Evolutionary conservation across 352 stramenopile genomes (phyloP).

Genomic region (Phytophthora nicotianae): DNA sequence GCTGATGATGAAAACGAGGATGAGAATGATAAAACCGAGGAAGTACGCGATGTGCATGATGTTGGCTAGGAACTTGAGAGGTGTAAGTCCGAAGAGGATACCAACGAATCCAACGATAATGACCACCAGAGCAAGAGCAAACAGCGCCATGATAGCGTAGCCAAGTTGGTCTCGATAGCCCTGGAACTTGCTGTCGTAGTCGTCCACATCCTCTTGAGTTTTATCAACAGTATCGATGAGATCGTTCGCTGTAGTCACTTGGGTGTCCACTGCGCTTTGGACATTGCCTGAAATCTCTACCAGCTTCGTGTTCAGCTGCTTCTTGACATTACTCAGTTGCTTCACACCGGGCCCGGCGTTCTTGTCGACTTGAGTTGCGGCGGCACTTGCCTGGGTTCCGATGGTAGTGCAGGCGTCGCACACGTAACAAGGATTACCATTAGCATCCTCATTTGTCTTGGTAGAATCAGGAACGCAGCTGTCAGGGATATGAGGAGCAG

Average conservation of each 20-base stretch:
- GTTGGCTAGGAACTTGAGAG: conserved; percentile 61
- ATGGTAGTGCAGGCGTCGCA: conserved; percentile 42
- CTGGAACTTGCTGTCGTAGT: conserved; percentile 45
- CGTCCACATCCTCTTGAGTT: conserved; percentile 33
- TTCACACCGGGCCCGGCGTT: conserved; percentile 44
- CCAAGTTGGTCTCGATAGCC: conserved; percentile 46
- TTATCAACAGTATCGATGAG: conserved; percentile 42
- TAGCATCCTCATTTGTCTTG: conserved; percentile 1
- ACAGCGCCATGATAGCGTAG: conserved; percentile 55
- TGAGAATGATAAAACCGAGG: conserved; percentile 66
- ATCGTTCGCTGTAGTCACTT: conserved; percentile 33
- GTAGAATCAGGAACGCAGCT: conserved; percentile 19
- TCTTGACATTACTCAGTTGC: conserved; percentile 38
- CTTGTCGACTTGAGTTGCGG: conserved; percentile 39
- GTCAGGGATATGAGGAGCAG: neutral
- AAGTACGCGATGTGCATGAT: conserved; percentile 81
- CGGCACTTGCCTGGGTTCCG: conserved; percentile 30
- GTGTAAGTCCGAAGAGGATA: conserved; percentile 68
- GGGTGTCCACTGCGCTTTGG: conserved; percentile 40
- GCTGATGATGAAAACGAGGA: conserved; percentile 69
- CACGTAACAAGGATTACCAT: conserved; percentile 45
- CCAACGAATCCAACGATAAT: conserved; percentile 64
- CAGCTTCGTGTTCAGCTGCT: conserved; percentile 44
- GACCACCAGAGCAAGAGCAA: conserved; percentile 56
- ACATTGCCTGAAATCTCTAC: conserved; percentile 45